Conservation (phyloP, 1,284 basidiomycete genomes). For the Cryptococcus hybrid region DNA sequence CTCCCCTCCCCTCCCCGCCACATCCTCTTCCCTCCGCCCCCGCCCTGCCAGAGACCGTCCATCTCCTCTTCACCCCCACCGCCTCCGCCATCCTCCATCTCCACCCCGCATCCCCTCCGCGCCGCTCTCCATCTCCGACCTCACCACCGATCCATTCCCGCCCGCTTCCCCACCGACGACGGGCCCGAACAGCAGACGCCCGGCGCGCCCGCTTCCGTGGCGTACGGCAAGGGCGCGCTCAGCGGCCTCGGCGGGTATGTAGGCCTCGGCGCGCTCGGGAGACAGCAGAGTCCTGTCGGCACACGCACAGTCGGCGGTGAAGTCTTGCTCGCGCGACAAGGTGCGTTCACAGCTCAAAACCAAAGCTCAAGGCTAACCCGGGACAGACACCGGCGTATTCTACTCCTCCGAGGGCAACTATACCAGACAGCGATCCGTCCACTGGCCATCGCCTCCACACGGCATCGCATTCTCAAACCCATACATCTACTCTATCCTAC, state of each 20-base stretch:
- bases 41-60: constrained; percentile 42
- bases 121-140: constrained; percentile 63
- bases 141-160: constrained; percentile 70
- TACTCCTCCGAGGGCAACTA: constrained; percentile 67
- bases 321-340: constrained; percentile 73
- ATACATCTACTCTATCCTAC: constrained; percentile 77
- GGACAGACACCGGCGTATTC: constrained; percentile 68
- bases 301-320: constrained; percentile 63
- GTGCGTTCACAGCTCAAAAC: constrained; percentile 55
- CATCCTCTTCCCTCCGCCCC: constrained; percentile 38
- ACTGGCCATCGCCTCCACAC: constrained; percentile 79
- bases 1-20: constrained; percentile 54
- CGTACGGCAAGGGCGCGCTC: constrained; percentile 54
- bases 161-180: constrained; percentile 51
- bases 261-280: constrained; percentile 74
- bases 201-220: constrained; percentile 3
- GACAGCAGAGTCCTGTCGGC: constrained; percentile 64
- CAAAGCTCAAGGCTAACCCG: background rate
- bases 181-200: constrained; percentile 2
- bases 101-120: constrained; percentile 57
- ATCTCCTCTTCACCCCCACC: constrained; percentile 71
- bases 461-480: constrained; percentile 74
- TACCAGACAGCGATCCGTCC: constrained; percentile 60
- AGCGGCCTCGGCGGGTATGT: constrained; percentile 84
- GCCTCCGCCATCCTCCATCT: constrained; percentile 62